Conservation (phyloP, 805 yeast genomes). For the Yamadazyma philogaea region DNA sequence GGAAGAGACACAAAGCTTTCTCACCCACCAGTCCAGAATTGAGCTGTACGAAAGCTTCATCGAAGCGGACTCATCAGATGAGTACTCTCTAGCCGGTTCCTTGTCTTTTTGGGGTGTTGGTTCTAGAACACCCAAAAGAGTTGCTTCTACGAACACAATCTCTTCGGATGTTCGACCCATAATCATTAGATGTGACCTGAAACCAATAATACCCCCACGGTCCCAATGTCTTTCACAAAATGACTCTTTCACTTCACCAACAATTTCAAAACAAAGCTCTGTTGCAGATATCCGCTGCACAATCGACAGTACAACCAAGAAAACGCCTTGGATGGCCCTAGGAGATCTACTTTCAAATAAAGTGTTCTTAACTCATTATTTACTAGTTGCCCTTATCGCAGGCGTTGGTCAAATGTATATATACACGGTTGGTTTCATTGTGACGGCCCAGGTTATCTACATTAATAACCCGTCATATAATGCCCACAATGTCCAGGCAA, state of each 20-base stretch:
- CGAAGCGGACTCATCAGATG: slow-evolving; percentile 1
- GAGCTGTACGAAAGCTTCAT: neutral
- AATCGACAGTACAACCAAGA: slow-evolving; percentile 5
- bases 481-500: slow-evolving; percentile 50
- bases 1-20: slow-evolving; percentile 1
- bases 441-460: slow-evolving; percentile 39
- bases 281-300: neutral
- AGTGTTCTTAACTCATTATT: slow-evolving; percentile 48
- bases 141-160: slow-evolving; percentile 15
- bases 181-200: slow-evolving; percentile 8
- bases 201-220: slow-evolving; percentile 5
- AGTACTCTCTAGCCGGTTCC: slow-evolving; percentile 27
- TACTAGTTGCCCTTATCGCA: slow-evolving; percentile 54
- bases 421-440: slow-evolving; percentile 71
- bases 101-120: slow-evolving; percentile 43
- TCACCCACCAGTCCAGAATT: neutral
- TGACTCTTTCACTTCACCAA: slow-evolving; percentile 7
- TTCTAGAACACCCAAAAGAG: slow-evolving; percentile 23
- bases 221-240: slow-evolving; percentile 10
- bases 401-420: slow-evolving; percentile 73
- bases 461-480: slow-evolving; percentile 13
- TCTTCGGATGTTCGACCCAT: slow-evolving; percentile 16
- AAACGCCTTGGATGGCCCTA: slow-evolving; percentile 19
- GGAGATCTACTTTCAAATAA: slow-evolving; percentile 21
- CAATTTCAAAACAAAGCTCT: slow-evolving; percentile 3